Conservation (phyloP, 192 early-diverging fungal species). For the Backusella australiensis region DNA sequence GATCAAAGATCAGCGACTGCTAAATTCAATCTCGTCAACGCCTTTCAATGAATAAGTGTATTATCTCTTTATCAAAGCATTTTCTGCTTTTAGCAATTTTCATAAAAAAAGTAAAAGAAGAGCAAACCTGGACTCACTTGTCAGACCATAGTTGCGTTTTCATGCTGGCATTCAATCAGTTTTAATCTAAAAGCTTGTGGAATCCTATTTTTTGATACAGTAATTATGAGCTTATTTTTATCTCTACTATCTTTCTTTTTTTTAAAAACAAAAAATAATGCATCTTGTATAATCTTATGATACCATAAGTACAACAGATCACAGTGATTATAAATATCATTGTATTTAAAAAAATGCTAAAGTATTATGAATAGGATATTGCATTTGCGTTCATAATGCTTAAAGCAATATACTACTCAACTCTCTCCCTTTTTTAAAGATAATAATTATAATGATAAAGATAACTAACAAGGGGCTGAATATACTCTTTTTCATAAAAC, state of each 20-base stretch:
- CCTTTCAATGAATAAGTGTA: no score
- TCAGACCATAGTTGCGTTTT: background rate
- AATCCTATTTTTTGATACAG: background rate
- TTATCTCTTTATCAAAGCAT: background rate
- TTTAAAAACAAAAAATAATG: background rate
- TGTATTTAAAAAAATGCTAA: background rate
- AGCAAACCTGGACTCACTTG: background rate
- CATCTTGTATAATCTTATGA: background rate
- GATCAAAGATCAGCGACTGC: no score
- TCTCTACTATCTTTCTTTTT: background rate
- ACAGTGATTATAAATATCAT: background rate
- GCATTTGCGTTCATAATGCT: background rate
- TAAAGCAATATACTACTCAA: background rate
- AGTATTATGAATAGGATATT: background rate
- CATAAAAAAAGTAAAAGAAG: background rate
- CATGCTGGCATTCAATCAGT: no score
- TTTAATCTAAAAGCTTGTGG: background rate
- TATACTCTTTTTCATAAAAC: background rate
- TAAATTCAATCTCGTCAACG: no score
- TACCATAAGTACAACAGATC: background rate
- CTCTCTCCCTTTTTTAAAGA: background rate
- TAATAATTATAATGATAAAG: background rate
- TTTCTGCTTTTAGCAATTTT: background rate
- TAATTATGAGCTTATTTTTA: background rate
- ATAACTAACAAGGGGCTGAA: background rate